Percentiles rank a stretch among this genome's conserved stretches.
These are phyloP conservation scores for Aspergillus proliferans DNA, from an alignment of 2,329 filamentous ascomycete genomes.

Conservation along the genomic window DNA sequence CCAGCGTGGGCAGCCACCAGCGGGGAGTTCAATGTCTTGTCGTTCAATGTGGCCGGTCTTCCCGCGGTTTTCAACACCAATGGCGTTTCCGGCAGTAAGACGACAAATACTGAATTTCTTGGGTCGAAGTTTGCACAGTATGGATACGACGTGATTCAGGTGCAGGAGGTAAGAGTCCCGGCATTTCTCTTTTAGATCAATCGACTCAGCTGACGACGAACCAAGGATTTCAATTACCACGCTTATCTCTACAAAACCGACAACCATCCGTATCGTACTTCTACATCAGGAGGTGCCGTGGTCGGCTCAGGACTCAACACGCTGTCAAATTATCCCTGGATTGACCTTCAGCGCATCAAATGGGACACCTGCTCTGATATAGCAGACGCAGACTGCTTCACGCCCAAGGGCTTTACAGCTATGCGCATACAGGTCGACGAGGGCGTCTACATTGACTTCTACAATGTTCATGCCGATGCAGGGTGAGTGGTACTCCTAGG, in stretches of 20 bases:
- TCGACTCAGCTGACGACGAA: background rate
- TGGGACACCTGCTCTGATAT: slow-evolving; percentile 50
- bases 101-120: slow-evolving; percentile 51
- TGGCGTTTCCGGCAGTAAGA: slow-evolving; percentile 57
- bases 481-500: slow-evolving; percentile 31
- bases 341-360: slow-evolving; percentile 51
- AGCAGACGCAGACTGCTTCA: slow-evolving; percentile 56
- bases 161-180: slow-evolving; percentile 51
- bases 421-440: slow-evolving; percentile 53
- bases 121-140: slow-evolving; percentile 53
- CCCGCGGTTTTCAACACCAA: slow-evolving; percentile 51
- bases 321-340: slow-evolving; percentile 53
- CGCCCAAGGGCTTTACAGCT: slow-evolving; percentile 64
- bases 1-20: slow-evolving; percentile 17
- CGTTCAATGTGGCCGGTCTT: slow-evolving; percentile 57
- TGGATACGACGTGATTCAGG: slow-evolving; percentile 56
- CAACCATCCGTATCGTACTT: slow-evolving; percentile 48
- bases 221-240: slow-evolving; percentile 61
- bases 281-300: slow-evolving; percentile 59
- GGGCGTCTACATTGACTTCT: slow-evolving; percentile 55
- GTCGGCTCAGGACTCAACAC: slow-evolving; percentile 62
- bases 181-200: background rate
- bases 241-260: slow-evolving; percentile 55
- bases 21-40: slow-evolving; percentile 47
- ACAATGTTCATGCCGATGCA: slow-evolving; percentile 63